Base-by-base conservation (phyloP, 2,329 filamentous ascomycete genomes). In the Colletotrichum salicis region DNA sequence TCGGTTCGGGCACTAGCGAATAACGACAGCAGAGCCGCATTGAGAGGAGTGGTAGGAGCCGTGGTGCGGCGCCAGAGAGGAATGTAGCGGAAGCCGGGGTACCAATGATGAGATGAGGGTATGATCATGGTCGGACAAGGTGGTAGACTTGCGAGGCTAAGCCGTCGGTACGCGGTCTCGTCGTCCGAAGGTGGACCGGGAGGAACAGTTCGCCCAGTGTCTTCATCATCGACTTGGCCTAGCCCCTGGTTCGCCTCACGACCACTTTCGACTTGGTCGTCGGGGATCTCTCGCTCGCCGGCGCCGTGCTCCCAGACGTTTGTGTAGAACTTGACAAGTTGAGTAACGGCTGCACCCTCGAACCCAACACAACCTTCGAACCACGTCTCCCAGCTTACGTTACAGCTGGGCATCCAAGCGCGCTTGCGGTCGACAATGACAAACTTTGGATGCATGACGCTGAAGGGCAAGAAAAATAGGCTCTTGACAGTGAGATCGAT, bases 371-470 rank as follows among this genome's bases (percentile, higher is more conserved):
- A 94, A 0, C 92, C 93, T 79, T 97, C 94, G 31, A 96, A 91
- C 94, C 94, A 97, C n/a, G 89, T 82, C 80, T 96, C 94, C 93
- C 93, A 96, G 77, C 92, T 95, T 5, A 97, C 89, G 76, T 97
- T 97, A 80, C 93, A 95, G 76, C 92, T 94, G 0, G 94, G 94
- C 11, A 96, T 80, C 76, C 92, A 91, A 0, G 92, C 92, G 2
- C 82, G 85, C 37, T 84, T 80, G 0, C 91, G 87, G 78, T 97
- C 94, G 1, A 96, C 80, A 15, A 96, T 86, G 48, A 96, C 86
- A 75, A 94, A 96, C 77, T 97, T 97, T 0, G 94, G 92, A 78
- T 97, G 94, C 90, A 96, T 93, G n/a, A 97, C 92, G 76, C 93
- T 94, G 71, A 96, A 91, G 0, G 94, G 94, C 2, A 91, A 84